Evolutionary conservation across 129 eudicot species (phyloP).

Genomic region (Tagetes erecta): DNA sequence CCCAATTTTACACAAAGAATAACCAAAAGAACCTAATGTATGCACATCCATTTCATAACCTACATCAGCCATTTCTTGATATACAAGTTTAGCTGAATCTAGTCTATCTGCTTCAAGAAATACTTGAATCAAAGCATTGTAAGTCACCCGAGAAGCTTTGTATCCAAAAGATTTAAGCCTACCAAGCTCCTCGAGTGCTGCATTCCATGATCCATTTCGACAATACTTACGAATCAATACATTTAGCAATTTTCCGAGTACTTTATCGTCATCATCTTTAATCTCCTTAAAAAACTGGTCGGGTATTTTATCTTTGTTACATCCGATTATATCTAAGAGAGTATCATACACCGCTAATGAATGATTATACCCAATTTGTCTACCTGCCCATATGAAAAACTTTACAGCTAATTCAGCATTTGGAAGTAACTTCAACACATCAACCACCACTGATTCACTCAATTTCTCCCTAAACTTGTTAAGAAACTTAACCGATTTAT

Average conservation of each 20-base stretch:
- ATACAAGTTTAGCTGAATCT: constrained; percentile 58
- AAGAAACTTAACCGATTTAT: constrained; percentile 52
- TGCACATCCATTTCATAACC: constrained; percentile 62
- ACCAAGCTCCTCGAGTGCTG: constrained; percentile 83
- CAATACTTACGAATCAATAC: constrained; percentile 67
- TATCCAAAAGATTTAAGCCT: constrained; percentile 85
- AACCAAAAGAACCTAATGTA: constrained; percentile 61
- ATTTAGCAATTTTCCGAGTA: constrained; percentile 70
- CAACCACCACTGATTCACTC: constrained; percentile 63
- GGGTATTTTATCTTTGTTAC: constrained; percentile 36
- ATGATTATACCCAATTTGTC: constrained; percentile 85
- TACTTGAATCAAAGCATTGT: constrained; percentile 65
- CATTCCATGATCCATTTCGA: constrained; percentile 61
- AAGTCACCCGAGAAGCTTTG: constrained; percentile 69
- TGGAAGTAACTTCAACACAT: constrained; percentile 59
- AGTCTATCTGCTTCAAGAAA: constrained; percentile 61
- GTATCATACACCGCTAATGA: constrained; percentile 59
- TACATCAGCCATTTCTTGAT: constrained; percentile 61
- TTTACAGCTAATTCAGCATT: constrained; percentile 67
- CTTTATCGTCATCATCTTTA: constrained; percentile 55
- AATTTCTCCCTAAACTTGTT: constrained; percentile 63
- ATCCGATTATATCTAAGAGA: constrained; percentile 54
- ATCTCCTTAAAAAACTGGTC: constrained; percentile 56
- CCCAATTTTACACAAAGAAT: constrained; percentile 64
- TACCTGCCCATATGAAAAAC: constrained; percentile 88